Percentiles rank a stretch among this genome's conserved stretches.
Conservation (phyloP, 176 grass and related monocot species). For the Metroxylon sagu region DNA sequence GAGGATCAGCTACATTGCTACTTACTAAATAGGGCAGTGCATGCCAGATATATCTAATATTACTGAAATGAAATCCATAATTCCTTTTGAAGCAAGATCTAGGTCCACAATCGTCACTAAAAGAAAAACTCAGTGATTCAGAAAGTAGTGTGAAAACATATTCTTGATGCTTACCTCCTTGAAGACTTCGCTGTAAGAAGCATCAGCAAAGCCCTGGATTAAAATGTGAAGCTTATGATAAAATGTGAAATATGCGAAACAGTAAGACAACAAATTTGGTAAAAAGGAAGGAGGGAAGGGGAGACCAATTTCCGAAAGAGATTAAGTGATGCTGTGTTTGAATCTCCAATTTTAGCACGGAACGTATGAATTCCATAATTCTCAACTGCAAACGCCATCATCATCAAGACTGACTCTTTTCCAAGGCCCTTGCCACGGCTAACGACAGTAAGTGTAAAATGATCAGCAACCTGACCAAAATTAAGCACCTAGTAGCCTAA, state of each 20-base stretch:
- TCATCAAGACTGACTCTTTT: conserved; percentile 55
- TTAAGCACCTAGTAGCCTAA: no score
- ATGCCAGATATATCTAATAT: neutral
- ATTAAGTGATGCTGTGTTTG: conserved; percentile 64
- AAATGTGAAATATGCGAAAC: neutral
- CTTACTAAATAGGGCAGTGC: no score
- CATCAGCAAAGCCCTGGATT: conserved; percentile 62
- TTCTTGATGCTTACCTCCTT: conserved; percentile 43
- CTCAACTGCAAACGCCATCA: conserved; percentile 79
- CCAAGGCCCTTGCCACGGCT: conserved; percentile 78
- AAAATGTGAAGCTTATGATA: neutral
- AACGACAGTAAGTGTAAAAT: neutral
- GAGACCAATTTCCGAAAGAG: conserved; percentile 79
- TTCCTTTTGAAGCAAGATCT: neutral
- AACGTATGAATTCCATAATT: conserved; percentile 68
- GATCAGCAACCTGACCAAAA: no score
- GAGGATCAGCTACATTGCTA: neutral
- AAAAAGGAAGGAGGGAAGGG: neutral
- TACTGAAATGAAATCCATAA: neutral
- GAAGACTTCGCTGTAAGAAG: conserved; percentile 65
- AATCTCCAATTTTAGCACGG: conserved; percentile 77
- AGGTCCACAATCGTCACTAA: neutral
- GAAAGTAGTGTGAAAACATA: neutral
- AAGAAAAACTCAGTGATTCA: neutral
- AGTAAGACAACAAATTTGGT: neutral